These are phyloP conservation scores for Psilocybe sp. DNA, from an alignment of 768 basidiomycete genomes.

Conservation along the genomic window DNA sequence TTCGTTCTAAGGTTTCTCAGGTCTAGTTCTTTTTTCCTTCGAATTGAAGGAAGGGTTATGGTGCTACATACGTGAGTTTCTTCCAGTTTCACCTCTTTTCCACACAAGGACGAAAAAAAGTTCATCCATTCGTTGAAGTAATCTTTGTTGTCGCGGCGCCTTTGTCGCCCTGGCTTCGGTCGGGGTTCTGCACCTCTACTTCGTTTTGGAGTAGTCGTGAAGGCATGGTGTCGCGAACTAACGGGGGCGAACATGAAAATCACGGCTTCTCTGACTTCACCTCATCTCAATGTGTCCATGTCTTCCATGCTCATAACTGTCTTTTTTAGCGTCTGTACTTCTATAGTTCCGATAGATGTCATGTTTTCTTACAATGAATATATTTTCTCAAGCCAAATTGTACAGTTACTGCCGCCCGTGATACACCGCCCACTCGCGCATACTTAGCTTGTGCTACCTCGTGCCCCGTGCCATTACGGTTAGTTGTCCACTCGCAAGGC, in stretches of 20 bases:
- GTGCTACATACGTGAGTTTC: conserved; percentile 4
- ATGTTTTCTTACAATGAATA: no score
- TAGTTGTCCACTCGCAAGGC: no score
- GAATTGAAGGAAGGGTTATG: neutral
- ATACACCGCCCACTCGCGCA: no score
- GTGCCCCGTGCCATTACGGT: no score
- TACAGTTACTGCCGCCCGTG: no score
- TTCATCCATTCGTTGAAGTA: conserved; percentile 83
- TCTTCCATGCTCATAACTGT: no score
- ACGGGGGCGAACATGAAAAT: conserved; percentile 51
- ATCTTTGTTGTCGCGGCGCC: conserved; percentile 30
- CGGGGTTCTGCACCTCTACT: conserved; percentile 30
- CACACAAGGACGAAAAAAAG: conserved; percentile 62
- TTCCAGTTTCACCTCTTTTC: neutral
- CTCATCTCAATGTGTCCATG: neutral
- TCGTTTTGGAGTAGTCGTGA: conserved; percentile 50
- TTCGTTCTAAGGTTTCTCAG: conserved; percentile 1
- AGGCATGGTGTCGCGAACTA: conserved; percentile 29
- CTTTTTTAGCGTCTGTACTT: no score
- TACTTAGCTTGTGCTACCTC: no score
- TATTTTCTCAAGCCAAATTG: no score
- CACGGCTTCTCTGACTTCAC: conserved; percentile 60
- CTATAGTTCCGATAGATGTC: no score
- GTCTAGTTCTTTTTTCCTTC: neutral
- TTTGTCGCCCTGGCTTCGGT: conserved; percentile 30